Conservation (phyloP, 2,329 filamentous ascomycete genomes). For the Colletotrichum salicis region DNA sequence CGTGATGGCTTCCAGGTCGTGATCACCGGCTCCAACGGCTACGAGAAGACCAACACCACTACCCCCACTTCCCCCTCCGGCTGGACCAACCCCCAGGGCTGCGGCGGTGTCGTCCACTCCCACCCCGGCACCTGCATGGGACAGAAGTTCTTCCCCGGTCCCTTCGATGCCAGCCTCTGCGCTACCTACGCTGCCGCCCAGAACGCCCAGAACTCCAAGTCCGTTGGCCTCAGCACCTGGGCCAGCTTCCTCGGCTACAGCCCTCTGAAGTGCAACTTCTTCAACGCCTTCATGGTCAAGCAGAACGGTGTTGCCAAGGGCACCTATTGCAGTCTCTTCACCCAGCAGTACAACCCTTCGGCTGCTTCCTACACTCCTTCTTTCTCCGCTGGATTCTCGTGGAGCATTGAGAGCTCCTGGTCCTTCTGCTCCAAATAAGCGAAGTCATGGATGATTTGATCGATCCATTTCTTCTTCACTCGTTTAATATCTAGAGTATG, state of each 20-base stretch:
- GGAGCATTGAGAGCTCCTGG: conserved; percentile 30
- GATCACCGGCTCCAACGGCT: conserved; percentile 36
- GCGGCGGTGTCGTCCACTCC: conserved; percentile 11
- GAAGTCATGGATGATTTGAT: not conserved
- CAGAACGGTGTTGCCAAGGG: conserved; percentile 30
- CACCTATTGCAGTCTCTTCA: conserved; percentile 33
- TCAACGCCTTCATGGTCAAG: conserved; percentile 36
- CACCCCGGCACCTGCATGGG: conserved; percentile 31
- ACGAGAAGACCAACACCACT: conserved; percentile 34
- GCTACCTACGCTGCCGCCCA: conserved; percentile 28
- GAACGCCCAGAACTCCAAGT: conserved; percentile 25
- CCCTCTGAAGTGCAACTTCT: conserved; percentile 31
- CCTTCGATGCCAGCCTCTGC: conserved; percentile 25
- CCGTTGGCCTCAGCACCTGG: conserved; percentile 7
- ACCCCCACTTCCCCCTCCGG: conserved; percentile 17
- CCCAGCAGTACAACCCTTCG: conserved; percentile 25
- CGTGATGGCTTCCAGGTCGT: conserved; percentile 34
- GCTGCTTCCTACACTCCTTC: conserved; percentile 19
- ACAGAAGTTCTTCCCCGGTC: conserved; percentile 32
- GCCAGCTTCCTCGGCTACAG: conserved; percentile 26
- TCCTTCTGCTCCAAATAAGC: conserved; percentile 24
- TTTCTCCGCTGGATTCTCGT: not conserved
- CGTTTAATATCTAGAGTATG: not conserved
- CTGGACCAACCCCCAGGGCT: conserved; percentile 32
- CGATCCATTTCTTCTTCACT: not conserved